Evolutionary conservation across 1,139 yeast genomes (phyloP).

Genomic region (Tardiomyces digboiensis): DNA sequence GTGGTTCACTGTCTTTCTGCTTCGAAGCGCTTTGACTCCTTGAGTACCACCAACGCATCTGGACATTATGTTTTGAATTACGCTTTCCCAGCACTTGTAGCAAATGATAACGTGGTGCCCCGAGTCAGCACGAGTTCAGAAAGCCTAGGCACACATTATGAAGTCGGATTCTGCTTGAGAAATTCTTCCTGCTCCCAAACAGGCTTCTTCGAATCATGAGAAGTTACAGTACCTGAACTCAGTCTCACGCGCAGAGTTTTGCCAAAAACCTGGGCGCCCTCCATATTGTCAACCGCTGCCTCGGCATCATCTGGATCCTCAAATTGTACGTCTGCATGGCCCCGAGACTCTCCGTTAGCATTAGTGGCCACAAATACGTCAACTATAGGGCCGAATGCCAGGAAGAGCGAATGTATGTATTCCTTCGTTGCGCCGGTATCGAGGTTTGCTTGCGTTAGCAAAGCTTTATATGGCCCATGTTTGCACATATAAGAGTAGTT

Average conservation of each 20-base stretch:
- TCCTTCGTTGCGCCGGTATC: conserved; percentile 13
- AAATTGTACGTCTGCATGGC: conserved; percentile 22
- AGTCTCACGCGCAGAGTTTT: conserved; percentile 18
- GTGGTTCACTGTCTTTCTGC: too few relatives aligned
- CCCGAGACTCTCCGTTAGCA: conserved; percentile 6
- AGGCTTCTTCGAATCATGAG: conserved; percentile 1
- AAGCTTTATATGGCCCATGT: too few relatives aligned
- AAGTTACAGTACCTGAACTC: neutral
- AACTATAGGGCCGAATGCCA: conserved; percentile 30
- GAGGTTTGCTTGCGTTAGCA: conserved; percentile 9
- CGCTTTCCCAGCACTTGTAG: too few relatives aligned
- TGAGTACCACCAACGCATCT: too few relatives aligned
- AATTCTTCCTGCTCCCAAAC: conserved; percentile 9
- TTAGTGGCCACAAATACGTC: conserved; percentile 13
- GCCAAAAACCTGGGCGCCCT: conserved; percentile 23
- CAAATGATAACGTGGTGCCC: too few relatives aligned
- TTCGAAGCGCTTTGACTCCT: too few relatives aligned
- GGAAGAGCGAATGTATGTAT: conserved; percentile 18
- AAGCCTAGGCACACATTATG: too few relatives aligned
- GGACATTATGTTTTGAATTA: too few relatives aligned
- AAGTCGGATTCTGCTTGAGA: neutral
- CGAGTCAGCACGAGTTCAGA: too few relatives aligned
- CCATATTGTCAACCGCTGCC: conserved; percentile 30
- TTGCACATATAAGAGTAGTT: too few relatives aligned
- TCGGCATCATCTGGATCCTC: conserved; percentile 24